A percentile compares a stretch with the other conserved stretches of the same genome.
Evolutionary conservation across 768 basidiomycete genomes (phyloP).

Genomic region (Sarcodon aspratus): DNA sequence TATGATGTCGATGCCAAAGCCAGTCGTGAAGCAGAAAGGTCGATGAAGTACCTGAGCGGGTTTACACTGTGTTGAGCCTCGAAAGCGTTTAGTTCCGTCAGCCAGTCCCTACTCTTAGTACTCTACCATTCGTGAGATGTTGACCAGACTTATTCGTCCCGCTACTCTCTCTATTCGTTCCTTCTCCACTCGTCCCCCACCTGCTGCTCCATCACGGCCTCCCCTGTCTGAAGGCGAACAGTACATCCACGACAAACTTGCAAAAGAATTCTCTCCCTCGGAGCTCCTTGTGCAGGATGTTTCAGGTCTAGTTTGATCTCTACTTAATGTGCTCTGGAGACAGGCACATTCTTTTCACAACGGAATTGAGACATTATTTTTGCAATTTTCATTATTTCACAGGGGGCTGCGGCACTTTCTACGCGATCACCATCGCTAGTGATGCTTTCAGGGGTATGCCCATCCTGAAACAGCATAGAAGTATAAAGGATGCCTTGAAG

Average conservation of each 20-base stretch:
- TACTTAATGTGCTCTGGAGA: no score
- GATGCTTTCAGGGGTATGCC: conserved; percentile 77
- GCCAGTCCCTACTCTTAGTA: no score
- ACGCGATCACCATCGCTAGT: conserved; percentile 83
- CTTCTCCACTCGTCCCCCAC: conserved; percentile 5
- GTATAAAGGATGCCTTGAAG: conserved; percentile 81
- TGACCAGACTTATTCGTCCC: conserved; percentile 4
- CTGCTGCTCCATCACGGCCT: conserved; percentile 7
- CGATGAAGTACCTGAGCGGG: no score
- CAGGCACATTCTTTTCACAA: neutral
- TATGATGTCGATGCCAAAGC: no score
- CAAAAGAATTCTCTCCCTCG: conserved; percentile 64
- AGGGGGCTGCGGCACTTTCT: conserved; percentile 98
- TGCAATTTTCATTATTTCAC: neutral
- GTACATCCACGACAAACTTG: conserved; percentile 61
- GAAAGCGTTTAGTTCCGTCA: no score
- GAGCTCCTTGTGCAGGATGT: conserved; percentile 84
- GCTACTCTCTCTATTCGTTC: conserved; percentile 4
- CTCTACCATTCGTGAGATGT: no score
- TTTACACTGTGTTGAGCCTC: no score
- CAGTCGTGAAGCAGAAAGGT: no score
- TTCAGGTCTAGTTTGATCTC: conserved; percentile 50
- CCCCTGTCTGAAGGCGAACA: conserved; percentile 50
- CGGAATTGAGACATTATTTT: conserved; percentile 1
- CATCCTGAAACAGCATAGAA: conserved; percentile 86